Percentiles rank a stretch among this genome's conserved stretches.
phyloP scores from a whole-genome alignment of 176 grass and related monocot genomes.

The Carex littledalei region DNA sequence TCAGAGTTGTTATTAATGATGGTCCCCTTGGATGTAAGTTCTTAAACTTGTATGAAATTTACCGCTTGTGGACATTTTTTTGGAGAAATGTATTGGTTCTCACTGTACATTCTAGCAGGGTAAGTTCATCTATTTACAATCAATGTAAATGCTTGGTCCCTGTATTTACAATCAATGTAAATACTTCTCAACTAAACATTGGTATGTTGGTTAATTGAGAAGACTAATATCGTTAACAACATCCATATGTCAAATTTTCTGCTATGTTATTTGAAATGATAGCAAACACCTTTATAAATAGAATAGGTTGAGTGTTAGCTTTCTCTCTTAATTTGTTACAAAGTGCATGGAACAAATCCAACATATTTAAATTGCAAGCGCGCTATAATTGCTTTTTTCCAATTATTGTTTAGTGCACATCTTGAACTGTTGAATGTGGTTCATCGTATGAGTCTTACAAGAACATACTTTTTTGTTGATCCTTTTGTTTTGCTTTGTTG shows the following conservation, averaged over 20 bases:
- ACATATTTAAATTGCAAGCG: not conserved
- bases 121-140: not conserved
- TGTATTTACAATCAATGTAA: not conserved
- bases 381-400: not conserved
- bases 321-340: not conserved
- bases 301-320: not conserved
- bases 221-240: not conserved
- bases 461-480: not conserved
- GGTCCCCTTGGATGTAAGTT: conserved; percentile 51
- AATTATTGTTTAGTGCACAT: not conserved
- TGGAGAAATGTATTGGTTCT: not conserved
- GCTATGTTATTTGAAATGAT: not conserved
- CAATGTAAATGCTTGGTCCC: not conserved
- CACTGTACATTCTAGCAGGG: not conserved
- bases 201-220: not conserved
- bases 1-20: conserved; percentile 68
- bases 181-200: not conserved
- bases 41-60: not conserved
- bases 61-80: not conserved
- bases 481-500: not conserved
- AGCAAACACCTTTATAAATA: not conserved
- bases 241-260: not conserved
- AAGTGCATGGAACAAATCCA: not conserved
- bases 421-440: not conserved
- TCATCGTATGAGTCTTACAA: not conserved